Evolutionary conservation across 768 basidiomycete species (phyloP).

Genomic region (Punctularia strigosozonata): DNA sequence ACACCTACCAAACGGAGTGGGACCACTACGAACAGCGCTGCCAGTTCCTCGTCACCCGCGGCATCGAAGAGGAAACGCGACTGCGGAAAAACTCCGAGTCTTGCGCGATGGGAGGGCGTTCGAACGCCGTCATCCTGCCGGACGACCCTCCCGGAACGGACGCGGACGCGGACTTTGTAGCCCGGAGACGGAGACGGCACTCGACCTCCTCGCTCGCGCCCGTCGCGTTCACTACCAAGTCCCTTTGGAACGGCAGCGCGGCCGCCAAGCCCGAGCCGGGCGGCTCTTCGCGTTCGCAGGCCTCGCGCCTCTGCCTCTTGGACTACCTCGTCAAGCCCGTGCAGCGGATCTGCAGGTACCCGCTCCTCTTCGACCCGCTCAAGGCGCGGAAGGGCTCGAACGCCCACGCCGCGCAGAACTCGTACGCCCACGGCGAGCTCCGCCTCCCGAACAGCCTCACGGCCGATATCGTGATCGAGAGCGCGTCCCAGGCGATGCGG

Average conservation of each 20-base stretch:
- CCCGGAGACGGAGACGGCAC: conserved; percentile 4
- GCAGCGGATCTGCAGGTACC: conserved; percentile 92
- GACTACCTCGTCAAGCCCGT: conserved; percentile 98
- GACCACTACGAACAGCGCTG: conserved; percentile 76
- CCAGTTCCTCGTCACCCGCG: conserved; percentile 36
- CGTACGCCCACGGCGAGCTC: background rate
- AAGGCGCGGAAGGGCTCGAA: conserved; percentile 7
- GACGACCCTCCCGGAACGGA: background rate
- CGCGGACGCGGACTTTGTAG: too few species aligned
- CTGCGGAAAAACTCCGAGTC: background rate
- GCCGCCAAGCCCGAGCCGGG: background rate
- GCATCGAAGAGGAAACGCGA: conserved; percentile 15
- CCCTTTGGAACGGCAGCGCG: background rate
- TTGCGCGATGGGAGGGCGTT: conserved; percentile 4
- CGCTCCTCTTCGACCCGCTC: conserved; percentile 75
- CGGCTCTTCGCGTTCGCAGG: conserved; percentile 9
- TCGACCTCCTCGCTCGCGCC: conserved; percentile 9
- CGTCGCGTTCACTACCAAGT: background rate
- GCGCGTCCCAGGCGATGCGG: conserved; percentile 61
- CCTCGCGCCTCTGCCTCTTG: conserved; percentile 44
- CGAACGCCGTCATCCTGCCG: conserved; percentile 2
- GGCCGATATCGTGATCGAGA: conserved; percentile 12
- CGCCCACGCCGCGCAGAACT: background rate
- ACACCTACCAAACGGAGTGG: conserved; percentile 64
- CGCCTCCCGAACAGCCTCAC: background rate